Conservation (phyloP, 2,329 filamentous ascomycete species). For the Penicillium sp. region DNA sequence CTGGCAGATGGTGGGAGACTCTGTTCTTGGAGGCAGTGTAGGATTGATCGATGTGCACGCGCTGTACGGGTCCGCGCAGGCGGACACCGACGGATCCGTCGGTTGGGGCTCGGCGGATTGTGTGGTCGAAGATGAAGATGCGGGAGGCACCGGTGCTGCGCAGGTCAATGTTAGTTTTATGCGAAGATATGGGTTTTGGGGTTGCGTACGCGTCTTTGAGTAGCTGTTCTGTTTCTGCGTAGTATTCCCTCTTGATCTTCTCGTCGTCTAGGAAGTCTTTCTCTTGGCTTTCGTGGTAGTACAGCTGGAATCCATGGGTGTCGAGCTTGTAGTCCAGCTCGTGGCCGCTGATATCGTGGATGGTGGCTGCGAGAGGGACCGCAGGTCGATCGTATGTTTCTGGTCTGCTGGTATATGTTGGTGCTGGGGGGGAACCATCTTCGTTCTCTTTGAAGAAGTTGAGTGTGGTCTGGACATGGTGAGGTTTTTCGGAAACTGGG, state of each 20-base stretch:
- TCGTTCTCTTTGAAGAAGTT: conserved; percentile 48
- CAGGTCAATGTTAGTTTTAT: background rate
- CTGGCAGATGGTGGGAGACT: conserved; percentile 44
- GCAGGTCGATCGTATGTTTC: conserved; percentile 44
- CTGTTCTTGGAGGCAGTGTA: conserved; percentile 43
- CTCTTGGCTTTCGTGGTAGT: conserved; percentile 39
- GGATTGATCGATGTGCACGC: conserved; percentile 54
- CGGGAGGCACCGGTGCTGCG: conserved; percentile 41
- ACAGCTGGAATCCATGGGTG: conserved; percentile 46
- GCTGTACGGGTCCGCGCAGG: conserved; percentile 45
- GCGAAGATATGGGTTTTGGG: background rate
- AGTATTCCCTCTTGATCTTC: conserved; percentile 42
- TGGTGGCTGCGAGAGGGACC: conserved; percentile 35
- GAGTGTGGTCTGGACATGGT: conserved; percentile 42
- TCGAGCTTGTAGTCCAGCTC: conserved; percentile 46
- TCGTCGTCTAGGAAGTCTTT: conserved; percentile 43
- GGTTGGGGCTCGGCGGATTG: conserved; percentile 42
- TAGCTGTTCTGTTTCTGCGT: conserved; percentile 47
- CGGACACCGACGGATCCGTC: conserved; percentile 30
- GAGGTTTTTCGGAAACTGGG: conserved; percentile 21
- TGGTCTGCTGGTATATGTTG: conserved; percentile 34
- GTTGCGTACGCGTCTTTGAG: conserved; percentile 40
- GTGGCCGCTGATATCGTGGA: conserved; percentile 44
- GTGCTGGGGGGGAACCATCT: conserved; percentile 43
- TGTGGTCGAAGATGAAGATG: conserved; percentile 52